Base-by-base conservation (phyloP, 768 basidiomycete species). In the Panaeolus cyanescens region DNA sequence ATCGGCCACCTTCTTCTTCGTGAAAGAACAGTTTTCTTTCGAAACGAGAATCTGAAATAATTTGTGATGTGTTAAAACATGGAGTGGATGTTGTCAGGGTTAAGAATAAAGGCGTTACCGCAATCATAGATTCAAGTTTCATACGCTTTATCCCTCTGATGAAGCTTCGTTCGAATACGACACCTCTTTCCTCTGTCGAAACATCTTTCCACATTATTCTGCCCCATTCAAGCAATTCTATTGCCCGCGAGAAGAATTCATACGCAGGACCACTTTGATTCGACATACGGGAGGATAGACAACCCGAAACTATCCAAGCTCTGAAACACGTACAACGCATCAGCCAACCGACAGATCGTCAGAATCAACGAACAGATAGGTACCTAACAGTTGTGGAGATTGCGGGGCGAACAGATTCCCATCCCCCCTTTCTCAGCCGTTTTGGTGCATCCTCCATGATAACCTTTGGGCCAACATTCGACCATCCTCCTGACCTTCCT, bases 181-280 rank as follows among this genome's bases (percentile, higher is more conserved):
- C 68, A 4, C 83, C 83, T 13, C 78, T 69, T 17, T 78, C 73
- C n/a, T 72, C 64, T 22, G 36, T 59, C 1, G 76, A 63, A 7
- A 83, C 77, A 60, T 82, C 65, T 32, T 73, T 65, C 77, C 80
- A 84, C 6, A 63, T 56, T 25, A 66, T 64, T 3, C 67, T 58
- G 20, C 84, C 83, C 77, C 81, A 80, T 32, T 79, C 68, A 3
- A 83, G 68, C 17, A 83, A 61, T 13, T 80, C 78, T 19, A 81
- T 57, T 4, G 75, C 76, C 6, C 72, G 69, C 13, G 68, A 67
- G 37, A 73, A 75, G 40, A 73, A 79, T 60, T 78, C 73, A n/a
- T 78, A 58, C 1, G 72, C 70, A 4, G 68, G 56, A 5, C 37
- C 37, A 1, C 17, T 15, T 58, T 50, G 10, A 66, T 62, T 28